Conservation (phyloP, 2,329 filamentous ascomycete species). For the Neonectria magnoliae region DNA sequence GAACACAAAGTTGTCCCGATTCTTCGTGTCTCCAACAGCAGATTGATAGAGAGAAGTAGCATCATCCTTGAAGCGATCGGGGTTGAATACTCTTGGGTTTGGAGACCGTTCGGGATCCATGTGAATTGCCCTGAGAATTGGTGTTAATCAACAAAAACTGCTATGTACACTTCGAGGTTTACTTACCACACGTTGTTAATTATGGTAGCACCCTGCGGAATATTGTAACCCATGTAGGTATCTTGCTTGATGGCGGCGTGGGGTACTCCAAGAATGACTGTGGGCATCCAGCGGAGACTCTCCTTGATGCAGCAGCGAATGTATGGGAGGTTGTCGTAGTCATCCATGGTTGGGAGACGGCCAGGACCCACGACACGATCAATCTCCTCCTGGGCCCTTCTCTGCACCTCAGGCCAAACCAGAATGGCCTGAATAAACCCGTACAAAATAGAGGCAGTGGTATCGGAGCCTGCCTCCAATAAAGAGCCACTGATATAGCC, state of each 20-base stretch:
- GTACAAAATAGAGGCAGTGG: constrained; percentile 41
- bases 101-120: constrained; percentile 76
- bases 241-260: constrained; percentile 49
- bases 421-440: constrained; percentile 58
- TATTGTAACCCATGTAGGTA: constrained; percentile 33
- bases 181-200: constrained; percentile 38
- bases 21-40: constrained; percentile 11
- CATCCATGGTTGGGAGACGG: constrained; percentile 54
- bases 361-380: constrained; percentile 55
- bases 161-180: neutral
- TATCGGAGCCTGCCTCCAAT: constrained; percentile 47
- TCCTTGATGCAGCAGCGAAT: constrained; percentile 48
- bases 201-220: constrained; percentile 43
- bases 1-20: constrained; percentile 31
- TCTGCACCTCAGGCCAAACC: constrained; percentile 54
- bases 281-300: constrained; percentile 44
- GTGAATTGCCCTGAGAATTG: constrained; percentile 55
- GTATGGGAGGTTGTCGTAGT: constrained; percentile 57
- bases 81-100: constrained; percentile 47
- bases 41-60: constrained; percentile 20
- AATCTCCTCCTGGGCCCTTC: constrained; percentile 52
- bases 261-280: constrained; percentile 47
- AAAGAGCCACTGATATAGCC: constrained; percentile 36
- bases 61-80: constrained; percentile 41
- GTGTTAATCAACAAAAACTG: too few species aligned